A percentile compares a stretch with the other conserved stretches of the same genome.
These are phyloP conservation scores for Lippia alba DNA, from an alignment of 305 asterid species.

Conservation along the genomic window DNA sequence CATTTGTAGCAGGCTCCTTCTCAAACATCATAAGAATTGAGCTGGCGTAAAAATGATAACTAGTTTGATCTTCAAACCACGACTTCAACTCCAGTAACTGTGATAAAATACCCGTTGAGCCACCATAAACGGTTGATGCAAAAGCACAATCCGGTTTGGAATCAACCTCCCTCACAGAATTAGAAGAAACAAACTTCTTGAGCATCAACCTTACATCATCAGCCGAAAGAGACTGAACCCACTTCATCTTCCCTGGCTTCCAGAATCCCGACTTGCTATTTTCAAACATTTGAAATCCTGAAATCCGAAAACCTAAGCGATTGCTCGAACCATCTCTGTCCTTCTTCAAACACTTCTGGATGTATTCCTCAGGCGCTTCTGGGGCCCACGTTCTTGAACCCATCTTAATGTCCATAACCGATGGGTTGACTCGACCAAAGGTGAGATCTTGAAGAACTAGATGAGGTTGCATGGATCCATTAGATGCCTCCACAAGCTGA, in stretches of 20 bases:
- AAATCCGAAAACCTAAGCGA: conserved; percentile 62
- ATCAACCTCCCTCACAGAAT: conserved; percentile 35
- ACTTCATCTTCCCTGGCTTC: conserved; percentile 52
- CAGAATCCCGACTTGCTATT: conserved; percentile 49
- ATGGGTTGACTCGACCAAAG: conserved; percentile 47
- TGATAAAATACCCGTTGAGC: conserved; percentile 66
- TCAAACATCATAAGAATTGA: conserved; percentile 72
- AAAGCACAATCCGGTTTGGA: conserved; percentile 62
- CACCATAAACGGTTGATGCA: conserved; percentile 71
- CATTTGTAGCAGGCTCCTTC: conserved; percentile 50
- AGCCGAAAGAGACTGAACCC: conserved; percentile 47
- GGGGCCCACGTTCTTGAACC: conserved; percentile 79
- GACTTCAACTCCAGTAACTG: conserved; percentile 79
- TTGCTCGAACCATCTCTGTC: conserved; percentile 59
- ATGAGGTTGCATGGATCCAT: conserved; percentile 66
- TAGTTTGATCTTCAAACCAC: conserved; percentile 87
- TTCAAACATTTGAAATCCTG: conserved; percentile 62
- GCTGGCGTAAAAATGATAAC: conserved; percentile 69
- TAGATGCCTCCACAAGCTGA: conserved; percentile 71
- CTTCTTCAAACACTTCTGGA: conserved; percentile 60
- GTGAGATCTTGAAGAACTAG: conserved; percentile 60
- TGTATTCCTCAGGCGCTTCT: conserved; percentile 53
- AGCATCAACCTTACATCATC: conserved; percentile 53
- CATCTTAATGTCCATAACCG: conserved; percentile 69
- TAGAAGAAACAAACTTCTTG: conserved; percentile 60